These are phyloP conservation scores for Vicia faba DNA, from an alignment of 306 rosid species.

Conservation along the genomic window DNA sequence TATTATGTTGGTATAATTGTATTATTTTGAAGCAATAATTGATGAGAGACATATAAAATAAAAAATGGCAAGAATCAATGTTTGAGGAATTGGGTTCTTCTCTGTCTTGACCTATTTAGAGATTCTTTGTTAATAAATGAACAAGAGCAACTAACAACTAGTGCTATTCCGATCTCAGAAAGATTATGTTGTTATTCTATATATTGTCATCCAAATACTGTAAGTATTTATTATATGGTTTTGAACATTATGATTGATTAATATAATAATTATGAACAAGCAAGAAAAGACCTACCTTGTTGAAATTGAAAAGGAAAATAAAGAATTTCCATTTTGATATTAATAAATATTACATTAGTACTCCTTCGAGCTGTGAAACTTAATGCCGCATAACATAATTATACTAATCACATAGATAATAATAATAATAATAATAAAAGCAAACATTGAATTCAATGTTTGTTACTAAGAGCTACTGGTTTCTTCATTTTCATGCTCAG, in stretches of 20 bases:
- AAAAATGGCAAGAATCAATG: neutral
- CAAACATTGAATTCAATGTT: no score
- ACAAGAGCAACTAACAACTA: neutral
- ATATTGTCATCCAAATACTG: neutral
- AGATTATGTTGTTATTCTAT: constrained; percentile 51
- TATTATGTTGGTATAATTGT: no score
- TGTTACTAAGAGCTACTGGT: constrained; percentile 55
- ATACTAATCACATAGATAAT: neutral
- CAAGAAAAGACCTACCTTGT: neutral
- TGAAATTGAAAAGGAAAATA: constrained; percentile 15
- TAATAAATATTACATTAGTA: no score
- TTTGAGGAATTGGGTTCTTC: constrained; percentile 8
- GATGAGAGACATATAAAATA: constrained; percentile 1
- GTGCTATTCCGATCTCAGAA: constrained; percentile 43
- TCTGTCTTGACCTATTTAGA: neutral
- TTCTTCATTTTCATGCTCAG: constrained; percentile 67
- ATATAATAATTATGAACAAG: neutral
- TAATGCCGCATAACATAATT: neutral
- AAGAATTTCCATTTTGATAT: neutral
- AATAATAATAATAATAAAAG: neutral
- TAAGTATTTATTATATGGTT: constrained; percentile 3
- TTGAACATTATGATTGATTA: neutral
- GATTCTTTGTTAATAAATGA: neutral
- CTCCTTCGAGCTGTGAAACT: no score
- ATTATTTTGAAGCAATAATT: neutral